A percentile compares a stretch with the other conserved stretches of the same genome.
phyloP scores from a whole-genome alignment of 306 rosid genomes.

The Cucurbita ficifolia region DNA sequence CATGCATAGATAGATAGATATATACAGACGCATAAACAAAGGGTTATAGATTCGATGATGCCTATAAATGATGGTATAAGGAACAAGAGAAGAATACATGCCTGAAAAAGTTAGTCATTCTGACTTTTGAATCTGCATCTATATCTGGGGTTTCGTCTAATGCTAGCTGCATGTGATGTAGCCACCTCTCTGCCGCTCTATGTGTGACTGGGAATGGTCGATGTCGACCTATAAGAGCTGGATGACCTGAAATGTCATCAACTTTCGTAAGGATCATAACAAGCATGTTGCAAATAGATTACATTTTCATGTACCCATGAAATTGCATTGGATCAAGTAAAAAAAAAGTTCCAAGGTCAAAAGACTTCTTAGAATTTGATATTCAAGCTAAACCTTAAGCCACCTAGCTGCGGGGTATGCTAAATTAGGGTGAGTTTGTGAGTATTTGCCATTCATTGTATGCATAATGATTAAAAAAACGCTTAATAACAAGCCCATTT shows the following conservation, averaged over 20 bases:
- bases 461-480: background rate
- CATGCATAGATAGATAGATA: background rate
- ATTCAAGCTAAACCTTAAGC: background rate
- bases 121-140: conserved; percentile 56
- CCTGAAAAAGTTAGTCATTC: conserved; percentile 64
- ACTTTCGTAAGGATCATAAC: background rate
- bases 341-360: too few species aligned
- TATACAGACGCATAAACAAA: background rate
- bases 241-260: conserved; percentile 45
- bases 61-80: background rate
- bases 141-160: conserved; percentile 40
- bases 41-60: background rate
- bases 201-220: conserved; percentile 66
- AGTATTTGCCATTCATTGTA: background rate
- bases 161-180: conserved; percentile 74
- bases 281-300: background rate
- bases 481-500: background rate
- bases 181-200: conserved; percentile 72
- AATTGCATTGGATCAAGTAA: background rate
- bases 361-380: background rate
- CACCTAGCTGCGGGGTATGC: background rate
- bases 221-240: conserved; percentile 78
- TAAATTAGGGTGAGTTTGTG: background rate
- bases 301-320: background rate
- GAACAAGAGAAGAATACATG: conserved; percentile 7